Percentiles rank a stretch among this genome's conserved stretches.
Evolutionary conservation across 2,329 filamentous ascomycete species (phyloP).

Genomic region (Arthrobotrys musiformis): DNA sequence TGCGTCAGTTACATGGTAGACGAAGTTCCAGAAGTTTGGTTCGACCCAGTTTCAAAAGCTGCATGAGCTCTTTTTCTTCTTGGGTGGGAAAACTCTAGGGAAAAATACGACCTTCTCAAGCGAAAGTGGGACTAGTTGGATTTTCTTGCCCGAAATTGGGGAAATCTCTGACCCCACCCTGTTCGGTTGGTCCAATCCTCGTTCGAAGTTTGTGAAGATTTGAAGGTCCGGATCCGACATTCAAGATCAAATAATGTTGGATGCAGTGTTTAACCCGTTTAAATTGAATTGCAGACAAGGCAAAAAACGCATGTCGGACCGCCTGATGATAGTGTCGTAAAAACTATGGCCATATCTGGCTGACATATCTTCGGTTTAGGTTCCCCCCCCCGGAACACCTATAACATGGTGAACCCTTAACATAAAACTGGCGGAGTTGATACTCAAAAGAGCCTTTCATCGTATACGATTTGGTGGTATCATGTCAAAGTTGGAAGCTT

Average conservation of each 20-base stretch:
- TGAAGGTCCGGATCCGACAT: too few species aligned
- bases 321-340: neutral
- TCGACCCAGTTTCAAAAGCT: conserved; percentile 46
- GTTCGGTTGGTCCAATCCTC: neutral
- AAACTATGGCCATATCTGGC: neutral
- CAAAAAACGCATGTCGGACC: neutral
- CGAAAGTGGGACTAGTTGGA: too few species aligned
- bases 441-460: neutral
- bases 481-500: neutral
- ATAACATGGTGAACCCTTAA: neutral
- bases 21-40: conserved; percentile 22
- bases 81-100: too few species aligned
- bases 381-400: too few species aligned
- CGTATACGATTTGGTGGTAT: neutral
- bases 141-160: neutral
- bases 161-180: neutral
- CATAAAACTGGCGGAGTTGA: neutral
- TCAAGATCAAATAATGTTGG: too few species aligned
- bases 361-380: neutral
- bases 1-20: too few species aligned
- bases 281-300: neutral
- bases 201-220: too few species aligned
- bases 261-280: too few species aligned
- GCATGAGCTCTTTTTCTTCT: conserved; percentile 18
- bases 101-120: neutral